Evolutionary conservation across 139 green algal genomes (phyloP), one percentile per base, ranked within the genome.

Genomic region (Nannochloris sp.): DNA sequence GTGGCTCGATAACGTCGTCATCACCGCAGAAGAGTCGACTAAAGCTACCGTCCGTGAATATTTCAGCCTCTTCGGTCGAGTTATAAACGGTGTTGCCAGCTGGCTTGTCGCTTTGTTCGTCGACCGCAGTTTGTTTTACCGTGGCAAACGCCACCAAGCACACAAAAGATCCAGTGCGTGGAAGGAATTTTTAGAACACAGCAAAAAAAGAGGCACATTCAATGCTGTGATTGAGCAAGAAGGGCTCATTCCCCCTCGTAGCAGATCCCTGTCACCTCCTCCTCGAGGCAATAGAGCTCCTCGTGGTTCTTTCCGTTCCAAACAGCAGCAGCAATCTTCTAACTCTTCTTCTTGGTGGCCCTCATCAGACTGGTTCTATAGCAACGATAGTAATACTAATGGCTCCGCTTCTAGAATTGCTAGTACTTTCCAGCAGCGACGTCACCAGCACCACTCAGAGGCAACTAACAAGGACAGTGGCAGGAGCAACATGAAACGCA

Each of bases 21-120:
- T 34, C 7, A 71, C 53, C 4, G 73, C 48, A 54, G 81, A 88
- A 57, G 81, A 88, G 71, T 64, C 58, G 12, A 19, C 65, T 12
- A 88, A 88, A 70, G 70, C 73, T 1, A 39, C 76, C 3, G 47
- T 86, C 3, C 55, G 79, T 0, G 81, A 88, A 53, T 14, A 23
- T 6, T 83, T 84, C 29, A 35, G 51, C 0, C 44, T 64, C 4
- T 56, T 37, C 0, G 57, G 57, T 4, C 44, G 81, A 33, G 14
- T 76, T 32, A 59, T 84, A 19, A 81, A 88, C 45, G 71, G 65
- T 24, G 25, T 63, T 15, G 61, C 73, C 30, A 55, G 67, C 2
- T 73, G 46, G 59, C 12, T 80, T 5, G 32, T 74, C 47, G 6
- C 36, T 8, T 27, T 76, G n/a, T 54, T 72, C 25, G 31, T 76